Evolutionary conservation across 371 early-diverging fungal genomes (phyloP), one percentile per base, ranked within the genome.

Genomic region (Saksenaea oblongispora): DNA sequence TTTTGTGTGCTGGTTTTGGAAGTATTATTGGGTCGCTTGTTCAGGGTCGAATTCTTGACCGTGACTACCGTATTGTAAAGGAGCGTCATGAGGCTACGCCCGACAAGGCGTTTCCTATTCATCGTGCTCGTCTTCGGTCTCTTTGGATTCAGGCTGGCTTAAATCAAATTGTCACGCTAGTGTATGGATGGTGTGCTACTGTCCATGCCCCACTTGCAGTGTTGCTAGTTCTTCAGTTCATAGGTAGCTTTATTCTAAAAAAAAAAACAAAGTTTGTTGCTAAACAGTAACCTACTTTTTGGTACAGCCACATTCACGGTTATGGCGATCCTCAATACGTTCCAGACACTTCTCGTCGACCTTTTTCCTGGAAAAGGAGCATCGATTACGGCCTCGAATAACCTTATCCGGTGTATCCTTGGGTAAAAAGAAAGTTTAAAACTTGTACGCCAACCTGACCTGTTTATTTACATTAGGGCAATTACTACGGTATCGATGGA

Each of bases 361-460:
- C 39, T 78, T 10, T 82, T 72, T 54, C 82, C 82, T 24, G 64
- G 56, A 0, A 69, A 69, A 17, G 74, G 77, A 3, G 79, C 82
- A 14, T 70, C 82, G 1, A 70, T 78, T 36, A 67, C 67, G 15
- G 82, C 79, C 4, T 72, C 73, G 5, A 82, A 78, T 59, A 78
- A 78, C 39, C 44, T 74, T 13, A 37, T 66, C 35, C 73, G 81
- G 31, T 78, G 78, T 51, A 51, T 81, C 8, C 64, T 75, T 56
- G 75, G 75, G 75, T 75, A 41, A 41, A 31, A n/a, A 58, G 64
- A 51, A 31, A 31, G 31, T 31, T 31, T 31, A 7, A 7, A 31
- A 2, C 31, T 31, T 2, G 2, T 4, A 2, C 31, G 4, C 7
- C 31, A 31, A 31, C 31, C 31, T 31, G 31, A 31, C 31, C 31